Base-by-base conservation (phyloP, 345 rosid genomes). In the Eucalyptus cloeziana region DNA sequence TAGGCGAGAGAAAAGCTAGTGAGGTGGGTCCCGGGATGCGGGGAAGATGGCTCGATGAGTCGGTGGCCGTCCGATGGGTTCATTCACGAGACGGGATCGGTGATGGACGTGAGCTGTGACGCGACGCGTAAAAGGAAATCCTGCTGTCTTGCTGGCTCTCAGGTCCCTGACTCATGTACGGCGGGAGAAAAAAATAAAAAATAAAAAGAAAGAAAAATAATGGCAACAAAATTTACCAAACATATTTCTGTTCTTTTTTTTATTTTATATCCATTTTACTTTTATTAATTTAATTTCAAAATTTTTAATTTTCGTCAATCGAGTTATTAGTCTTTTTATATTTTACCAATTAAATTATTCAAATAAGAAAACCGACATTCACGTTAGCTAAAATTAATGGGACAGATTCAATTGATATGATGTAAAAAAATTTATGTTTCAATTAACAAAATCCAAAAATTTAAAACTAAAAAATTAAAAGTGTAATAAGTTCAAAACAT, bases 391-490 rank as follows among this genome's bases (percentile, higher is more conserved):
- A 56, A 56, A 56, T 56, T 56, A 2, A 56, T 56, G 0, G 3
- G 62, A 56, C 10, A 56, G 0, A 56, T 22, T 22, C 2, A 1
- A 4, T 56, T 4, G 13, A 24, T 24, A 24, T 2, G 3, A 22
- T 56, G 1, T 56, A 24, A 56, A 22, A 22, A 56, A 2, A 1
- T 2, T 22, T 56, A 22, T 0, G 0, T 1, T 1, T 4, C 5
- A 10, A 9, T 56, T 56, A 2, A 22, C 1, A 56, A 56, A 19
- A 56, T 56, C 10, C 0, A 10, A 56, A 24, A 22, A 25, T 10
- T 24, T 56, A 4, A 25, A 0, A 19, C 25, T 52, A 52, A 49
- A 2, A 49, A 12, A 5, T 2, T 2, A 49, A 49, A 49, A 49
- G 6, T 49, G 3, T 17, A 51, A 51, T 51, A 51, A 1, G 1